Evolutionary conservation across 73 alveolate species (phyloP), one percentile per base, ranked within the genome.

Genomic region (Paraurostyla sp.): DNA sequence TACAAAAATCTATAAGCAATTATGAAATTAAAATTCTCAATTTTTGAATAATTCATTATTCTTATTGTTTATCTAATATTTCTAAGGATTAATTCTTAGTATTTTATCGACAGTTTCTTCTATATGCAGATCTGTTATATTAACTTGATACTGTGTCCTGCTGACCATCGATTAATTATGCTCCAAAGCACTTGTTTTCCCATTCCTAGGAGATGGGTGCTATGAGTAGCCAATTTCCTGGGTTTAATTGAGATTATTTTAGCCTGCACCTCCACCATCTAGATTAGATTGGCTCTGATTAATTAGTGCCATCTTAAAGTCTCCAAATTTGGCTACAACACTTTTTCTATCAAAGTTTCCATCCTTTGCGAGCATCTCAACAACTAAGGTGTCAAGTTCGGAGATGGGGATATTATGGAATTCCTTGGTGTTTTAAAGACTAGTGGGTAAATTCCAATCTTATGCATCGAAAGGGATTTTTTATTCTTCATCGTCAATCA

Each of bases 321-420:
- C 46, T 13, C 20, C 41, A 65, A 38, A 65, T 22, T 65, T 65
- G 16, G 35, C 42, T 13, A 65, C 82, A 16, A 65, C 82, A 38
- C 82, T 65, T 40, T 65, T 65, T 38, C 82, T 65, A 35, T 65
- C 82, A 40, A 18, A 40, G 25, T 65, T 65, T 32, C 82, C 82
- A 40, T 65, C 82, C 18, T 40, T 33, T 1, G 82, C 82, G 16
- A 65, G 58, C 82, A 65, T 65, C 3, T 33, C 13, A 9, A 65
- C 82, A 4, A 65, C 82, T 2, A 65, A 16, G 56, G 35, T 30
- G 41, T 65, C 82, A 9, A 65, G 4, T 33, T 65, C 82, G 7
- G 36, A 7, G 0, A 65, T 38, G 2, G 58, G 32, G 13, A 38
- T 65, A 32, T 38, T 65, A 3, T 16, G 3, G 29, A 38, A 20